Percentiles rank a stretch among this genome's conserved stretches.
Evolutionary conservation across 225 moss, liverwort and hornwort species (phyloP).

Genomic region (Anthoceros angustus): DNA sequence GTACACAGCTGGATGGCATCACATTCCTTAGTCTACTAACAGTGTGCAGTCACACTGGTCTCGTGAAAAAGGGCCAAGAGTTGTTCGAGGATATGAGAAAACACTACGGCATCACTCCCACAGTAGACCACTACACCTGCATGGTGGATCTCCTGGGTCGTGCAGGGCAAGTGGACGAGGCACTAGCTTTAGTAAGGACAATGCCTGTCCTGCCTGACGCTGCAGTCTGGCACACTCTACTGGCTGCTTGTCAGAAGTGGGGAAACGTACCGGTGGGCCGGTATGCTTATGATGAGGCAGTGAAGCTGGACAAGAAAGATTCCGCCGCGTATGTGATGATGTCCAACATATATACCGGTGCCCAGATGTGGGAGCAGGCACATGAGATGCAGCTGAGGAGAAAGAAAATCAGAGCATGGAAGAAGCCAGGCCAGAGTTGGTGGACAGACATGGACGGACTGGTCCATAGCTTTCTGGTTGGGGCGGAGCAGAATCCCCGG

Average conservation of each 20-base stretch:
- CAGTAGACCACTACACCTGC: not conserved
- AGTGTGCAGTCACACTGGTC: not conserved
- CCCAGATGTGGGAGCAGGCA: not conserved
- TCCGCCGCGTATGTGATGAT: not conserved
- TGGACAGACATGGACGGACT: not conserved
- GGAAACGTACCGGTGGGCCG: not conserved
- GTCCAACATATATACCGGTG: not conserved
- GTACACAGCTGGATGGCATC: not conserved
- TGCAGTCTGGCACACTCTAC: not conserved
- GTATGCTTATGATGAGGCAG: not conserved
- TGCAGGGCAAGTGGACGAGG: not conserved
- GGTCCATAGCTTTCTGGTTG: not conserved
- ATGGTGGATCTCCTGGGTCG: not conserved
- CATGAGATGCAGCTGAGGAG: conserved; percentile 7
- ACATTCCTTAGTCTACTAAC: not conserved
- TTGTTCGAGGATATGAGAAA: not conserved
- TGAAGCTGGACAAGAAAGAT: not conserved
- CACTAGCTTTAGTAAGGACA: not conserved
- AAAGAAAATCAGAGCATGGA: not conserved
- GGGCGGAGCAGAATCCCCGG: not conserved
- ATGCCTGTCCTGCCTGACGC: not conserved
- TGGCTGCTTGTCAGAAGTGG: conserved; percentile 3
- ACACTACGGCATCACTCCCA: not conserved
- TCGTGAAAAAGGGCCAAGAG: not conserved
- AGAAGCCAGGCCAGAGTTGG: not conserved